Conservation (phyloP, 257 asterid genomes). For the Penstemon newberryi region DNA sequence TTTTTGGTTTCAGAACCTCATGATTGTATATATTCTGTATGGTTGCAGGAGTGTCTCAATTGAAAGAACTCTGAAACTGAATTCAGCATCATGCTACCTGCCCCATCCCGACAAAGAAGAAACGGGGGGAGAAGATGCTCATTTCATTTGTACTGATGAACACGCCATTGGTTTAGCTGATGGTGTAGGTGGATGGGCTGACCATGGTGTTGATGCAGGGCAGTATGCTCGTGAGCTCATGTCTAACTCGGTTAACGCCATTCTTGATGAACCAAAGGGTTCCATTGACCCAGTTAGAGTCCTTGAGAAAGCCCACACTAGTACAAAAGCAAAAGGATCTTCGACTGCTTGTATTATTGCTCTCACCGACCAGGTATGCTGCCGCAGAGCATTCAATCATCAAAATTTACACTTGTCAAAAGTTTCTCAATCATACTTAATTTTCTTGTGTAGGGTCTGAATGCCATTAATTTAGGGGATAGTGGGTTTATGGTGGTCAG, state of each 20-base stretch:
- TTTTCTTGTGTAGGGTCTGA: constrained; percentile 62
- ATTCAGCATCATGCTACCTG: constrained; percentile 85
- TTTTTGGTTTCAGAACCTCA: neutral
- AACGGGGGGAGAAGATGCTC: constrained; percentile 98
- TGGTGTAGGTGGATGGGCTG: constrained; percentile 99
- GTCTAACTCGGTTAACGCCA: constrained; percentile 71
- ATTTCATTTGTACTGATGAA: constrained; percentile 75
- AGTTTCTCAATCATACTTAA: neutral
- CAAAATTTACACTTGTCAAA: constrained; percentile 3
- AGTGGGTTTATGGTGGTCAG: constrained; percentile 96
- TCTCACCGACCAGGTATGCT: constrained; percentile 73
- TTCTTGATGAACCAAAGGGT: constrained; percentile 78
- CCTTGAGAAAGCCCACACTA: constrained; percentile 75
- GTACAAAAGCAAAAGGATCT: constrained; percentile 79
- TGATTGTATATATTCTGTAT: constrained; percentile 11
- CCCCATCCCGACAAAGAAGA: constrained; percentile 99
- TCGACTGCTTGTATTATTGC: constrained; percentile 97
- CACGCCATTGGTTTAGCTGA: constrained; percentile 94
- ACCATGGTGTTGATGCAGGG: constrained; percentile 83
- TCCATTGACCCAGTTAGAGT: constrained; percentile 84
- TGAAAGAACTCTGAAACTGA: constrained; percentile 61
- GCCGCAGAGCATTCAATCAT: neutral
- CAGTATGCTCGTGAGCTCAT: constrained; percentile 88
- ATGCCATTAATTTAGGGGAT: constrained; percentile 90
- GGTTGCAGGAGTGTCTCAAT: constrained; percentile 53